Evolutionary conservation across 2,329 filamentous ascomycete species (phyloP).

Genomic region (Penicillium sp.): DNA sequence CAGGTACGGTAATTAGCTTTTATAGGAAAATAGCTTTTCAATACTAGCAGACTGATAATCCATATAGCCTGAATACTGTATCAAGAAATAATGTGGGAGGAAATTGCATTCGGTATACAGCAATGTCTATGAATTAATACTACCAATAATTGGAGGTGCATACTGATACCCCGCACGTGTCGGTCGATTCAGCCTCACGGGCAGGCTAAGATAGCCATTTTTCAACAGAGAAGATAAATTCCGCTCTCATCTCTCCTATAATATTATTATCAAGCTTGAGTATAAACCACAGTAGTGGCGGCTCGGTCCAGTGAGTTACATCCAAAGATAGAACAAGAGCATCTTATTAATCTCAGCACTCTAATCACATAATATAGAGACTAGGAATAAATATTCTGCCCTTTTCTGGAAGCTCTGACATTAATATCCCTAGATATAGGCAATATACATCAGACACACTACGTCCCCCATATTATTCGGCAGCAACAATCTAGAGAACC

Average conservation of each 20-base stretch:
- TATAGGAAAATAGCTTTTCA: background rate
- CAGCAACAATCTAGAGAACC: background rate
- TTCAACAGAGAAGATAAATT: background rate
- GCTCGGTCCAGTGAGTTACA: conserved; percentile 10
- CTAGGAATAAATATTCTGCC: background rate
- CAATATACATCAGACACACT: background rate
- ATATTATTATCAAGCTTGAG: background rate
- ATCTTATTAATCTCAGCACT: background rate
- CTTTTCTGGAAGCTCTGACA: background rate
- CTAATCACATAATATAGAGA: background rate
- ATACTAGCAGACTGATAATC: background rate
- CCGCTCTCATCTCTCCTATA: background rate
- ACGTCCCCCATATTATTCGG: background rate
- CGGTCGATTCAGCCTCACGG: background rate
- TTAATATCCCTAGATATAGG: background rate
- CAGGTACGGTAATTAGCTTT: background rate
- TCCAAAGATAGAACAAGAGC: background rate
- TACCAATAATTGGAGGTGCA: background rate
- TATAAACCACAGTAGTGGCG: conserved; percentile 3
- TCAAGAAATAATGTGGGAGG: background rate
- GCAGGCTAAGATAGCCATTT: background rate
- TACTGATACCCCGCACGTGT: background rate
- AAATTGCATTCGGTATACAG: background rate
- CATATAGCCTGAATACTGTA: background rate
- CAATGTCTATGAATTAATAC: background rate